Evolutionary conservation across 1,284 basidiomycete species (phyloP).

Genomic region (Gastroboletus turbinatus): DNA sequence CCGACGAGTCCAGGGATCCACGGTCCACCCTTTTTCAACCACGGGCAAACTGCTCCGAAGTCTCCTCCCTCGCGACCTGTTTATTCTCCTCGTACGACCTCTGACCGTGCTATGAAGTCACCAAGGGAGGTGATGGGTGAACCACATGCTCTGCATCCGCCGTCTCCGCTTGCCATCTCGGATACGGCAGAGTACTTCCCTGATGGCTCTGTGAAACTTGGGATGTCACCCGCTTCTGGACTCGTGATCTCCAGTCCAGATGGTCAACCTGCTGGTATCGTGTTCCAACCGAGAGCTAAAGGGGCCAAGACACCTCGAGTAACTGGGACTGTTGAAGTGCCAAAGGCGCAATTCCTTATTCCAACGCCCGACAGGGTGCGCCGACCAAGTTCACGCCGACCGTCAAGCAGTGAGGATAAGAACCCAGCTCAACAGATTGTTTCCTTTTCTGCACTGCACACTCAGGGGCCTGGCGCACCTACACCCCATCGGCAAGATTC

Average conservation of each 20-base stretch:
- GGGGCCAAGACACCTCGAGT: conserved; percentile 27
- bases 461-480: conserved; percentile 15
- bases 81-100: conserved; percentile 52
- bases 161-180: conserved; percentile 70
- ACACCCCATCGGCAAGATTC: conserved; percentile 28
- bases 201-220: conserved; percentile 65
- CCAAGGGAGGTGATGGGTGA: conserved; percentile 46
- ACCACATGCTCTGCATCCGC: conserved; percentile 47
- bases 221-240: conserved; percentile 80
- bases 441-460: conserved; percentile 38
- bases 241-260: conserved; percentile 91
- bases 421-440: conserved; percentile 22
- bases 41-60: conserved; percentile 35
- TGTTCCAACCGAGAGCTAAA: conserved; percentile 81
- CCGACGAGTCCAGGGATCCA: conserved; percentile 69
- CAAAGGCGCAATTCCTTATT: conserved; percentile 40
- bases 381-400: conserved; percentile 28
- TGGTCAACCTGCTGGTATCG: conserved; percentile 90
- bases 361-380: conserved; percentile 30
- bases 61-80: conserved; percentile 45
- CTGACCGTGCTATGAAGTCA: conserved; percentile 60
- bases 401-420: conserved; percentile 30
- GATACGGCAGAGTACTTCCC: conserved; percentile 91
- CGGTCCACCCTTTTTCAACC: conserved; percentile 44
- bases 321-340: conserved; percentile 15